Conservation (phyloP, 1,139 yeast species). For the Blastobotrys ciferrii region DNA sequence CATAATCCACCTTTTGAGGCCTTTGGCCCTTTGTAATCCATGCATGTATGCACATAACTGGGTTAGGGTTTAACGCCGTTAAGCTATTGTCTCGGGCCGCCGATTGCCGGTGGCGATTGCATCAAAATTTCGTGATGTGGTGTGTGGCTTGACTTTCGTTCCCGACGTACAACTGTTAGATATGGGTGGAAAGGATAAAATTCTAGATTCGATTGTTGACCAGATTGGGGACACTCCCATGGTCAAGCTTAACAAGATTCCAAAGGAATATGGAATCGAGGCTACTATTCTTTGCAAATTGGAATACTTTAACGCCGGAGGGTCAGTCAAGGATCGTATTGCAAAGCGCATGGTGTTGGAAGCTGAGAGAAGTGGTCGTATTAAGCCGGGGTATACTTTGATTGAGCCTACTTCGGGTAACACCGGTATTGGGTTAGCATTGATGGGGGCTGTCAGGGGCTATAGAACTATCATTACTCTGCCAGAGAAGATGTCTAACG, state of each 20-base stretch:
- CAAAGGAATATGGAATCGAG: constrained; percentile 73
- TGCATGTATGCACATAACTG: no score
- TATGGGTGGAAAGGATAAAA: constrained; percentile 6
- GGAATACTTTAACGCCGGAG: constrained; percentile 68
- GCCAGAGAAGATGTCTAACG: constrained; percentile 92
- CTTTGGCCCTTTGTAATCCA: no score
- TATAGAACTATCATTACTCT: constrained; percentile 84
- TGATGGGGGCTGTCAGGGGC: constrained; percentile 83
- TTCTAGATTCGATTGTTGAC: constrained; percentile 44
- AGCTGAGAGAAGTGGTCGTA: constrained; percentile 75
- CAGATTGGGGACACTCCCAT: constrained; percentile 84
- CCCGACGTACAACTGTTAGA: background rate
- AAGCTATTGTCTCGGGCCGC: background rate
- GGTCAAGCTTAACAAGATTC: constrained; percentile 70
- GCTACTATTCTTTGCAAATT: constrained; percentile 55
- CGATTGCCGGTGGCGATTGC: background rate
- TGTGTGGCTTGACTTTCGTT: background rate
- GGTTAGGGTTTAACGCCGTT: background rate
- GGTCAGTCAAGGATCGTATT: constrained; percentile 66
- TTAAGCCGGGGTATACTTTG: constrained; percentile 81
- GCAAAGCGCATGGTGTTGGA: constrained; percentile 68
- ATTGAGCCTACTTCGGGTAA: constrained; percentile 87
- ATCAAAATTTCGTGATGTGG: background rate
- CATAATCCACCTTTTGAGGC: no score
- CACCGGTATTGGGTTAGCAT: constrained; percentile 80